Conservation (phyloP, 2,329 filamentous ascomycete species). For the Aspergillus texensis region DNA sequence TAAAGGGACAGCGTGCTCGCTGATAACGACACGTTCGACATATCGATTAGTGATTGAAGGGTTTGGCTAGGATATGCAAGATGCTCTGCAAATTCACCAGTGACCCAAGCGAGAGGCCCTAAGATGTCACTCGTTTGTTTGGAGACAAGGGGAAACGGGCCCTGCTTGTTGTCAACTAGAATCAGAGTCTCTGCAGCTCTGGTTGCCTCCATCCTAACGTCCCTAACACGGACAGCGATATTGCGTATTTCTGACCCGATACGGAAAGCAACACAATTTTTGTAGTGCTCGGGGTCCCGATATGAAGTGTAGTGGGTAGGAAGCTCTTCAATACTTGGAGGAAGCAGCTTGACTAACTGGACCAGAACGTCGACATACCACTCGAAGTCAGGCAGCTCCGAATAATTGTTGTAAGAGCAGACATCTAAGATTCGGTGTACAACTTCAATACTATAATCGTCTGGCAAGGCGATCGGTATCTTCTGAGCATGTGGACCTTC, state of each 20-base stretch:
- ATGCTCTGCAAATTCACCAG: conserved; percentile 82
- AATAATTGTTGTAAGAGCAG: conserved; percentile 87
- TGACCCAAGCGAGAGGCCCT: conserved; percentile 77
- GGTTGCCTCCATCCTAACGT: conserved; percentile 77
- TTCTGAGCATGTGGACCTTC: conserved; percentile 1
- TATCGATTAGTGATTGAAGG: conserved; percentile 74
- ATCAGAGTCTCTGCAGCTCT: conserved; percentile 78
- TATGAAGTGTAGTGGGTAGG: conserved; percentile 19
- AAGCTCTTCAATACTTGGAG: conserved; percentile 30
- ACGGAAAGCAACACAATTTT: conserved; percentile 33
- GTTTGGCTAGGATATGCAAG: conserved; percentile 71
- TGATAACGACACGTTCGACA: conserved; percentile 58
- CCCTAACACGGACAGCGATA: conserved; percentile 87
- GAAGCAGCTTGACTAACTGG: conserved; percentile 72
- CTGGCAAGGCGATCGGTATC: conserved; percentile 57
- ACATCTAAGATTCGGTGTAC: conserved; percentile 82
- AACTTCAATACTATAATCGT: conserved; percentile 83
- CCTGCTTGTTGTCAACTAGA: conserved; percentile 59
- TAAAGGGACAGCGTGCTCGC: conserved; percentile 74
- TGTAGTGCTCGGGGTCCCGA: conserved; percentile 16
- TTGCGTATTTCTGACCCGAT: conserved; percentile 88
- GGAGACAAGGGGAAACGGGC: conserved; percentile 56
- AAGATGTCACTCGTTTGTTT: conserved; percentile 65
- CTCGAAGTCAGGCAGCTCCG: conserved; percentile 85
- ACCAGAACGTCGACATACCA: conserved; percentile 94